Conservation (phyloP, 805 yeast genomes). For the Saturnispora mendoncae region DNA sequence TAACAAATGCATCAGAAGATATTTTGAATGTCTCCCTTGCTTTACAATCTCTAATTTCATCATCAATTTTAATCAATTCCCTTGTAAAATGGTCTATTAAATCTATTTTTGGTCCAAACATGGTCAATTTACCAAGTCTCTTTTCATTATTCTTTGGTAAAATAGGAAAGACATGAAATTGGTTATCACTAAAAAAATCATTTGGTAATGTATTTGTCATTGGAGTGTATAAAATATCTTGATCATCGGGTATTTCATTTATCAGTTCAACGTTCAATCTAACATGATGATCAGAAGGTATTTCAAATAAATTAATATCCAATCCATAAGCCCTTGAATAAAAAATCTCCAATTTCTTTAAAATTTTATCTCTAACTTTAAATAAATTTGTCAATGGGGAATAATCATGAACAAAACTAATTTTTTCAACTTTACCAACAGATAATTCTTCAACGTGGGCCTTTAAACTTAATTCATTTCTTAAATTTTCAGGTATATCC, state of each 20-base stretch:
- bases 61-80: conserved; percentile 31
- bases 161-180: conserved; percentile 7
- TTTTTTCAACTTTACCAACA: conserved; percentile 45
- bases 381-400: conserved; percentile 34
- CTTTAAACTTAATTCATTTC: conserved; percentile 36
- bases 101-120: conserved; percentile 25
- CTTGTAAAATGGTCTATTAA: conserved; percentile 29
- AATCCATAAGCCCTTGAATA: conserved; percentile 37
- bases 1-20: conserved; percentile 56
- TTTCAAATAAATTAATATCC: conserved; percentile 28
- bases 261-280: conserved; percentile 23
- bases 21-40: conserved; percentile 32
- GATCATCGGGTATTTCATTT: conserved; percentile 17
- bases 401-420: conserved; percentile 38
- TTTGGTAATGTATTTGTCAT: conserved; percentile 4
- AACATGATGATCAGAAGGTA: conserved; percentile 19
- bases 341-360: conserved; percentile 32
- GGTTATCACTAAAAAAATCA: conserved; percentile 2
- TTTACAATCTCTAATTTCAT: conserved; percentile 29
- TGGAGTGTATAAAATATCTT: conserved; percentile 13
- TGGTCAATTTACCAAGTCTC: conserved; percentile 19
- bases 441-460: conserved; percentile 46
- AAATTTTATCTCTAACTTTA: conserved; percentile 25
- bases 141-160: conserved; percentile 11
- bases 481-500: conserved; percentile 42